Conservation (phyloP, 345 rosid genomes). For the Abelmoschus esculentus region DNA sequence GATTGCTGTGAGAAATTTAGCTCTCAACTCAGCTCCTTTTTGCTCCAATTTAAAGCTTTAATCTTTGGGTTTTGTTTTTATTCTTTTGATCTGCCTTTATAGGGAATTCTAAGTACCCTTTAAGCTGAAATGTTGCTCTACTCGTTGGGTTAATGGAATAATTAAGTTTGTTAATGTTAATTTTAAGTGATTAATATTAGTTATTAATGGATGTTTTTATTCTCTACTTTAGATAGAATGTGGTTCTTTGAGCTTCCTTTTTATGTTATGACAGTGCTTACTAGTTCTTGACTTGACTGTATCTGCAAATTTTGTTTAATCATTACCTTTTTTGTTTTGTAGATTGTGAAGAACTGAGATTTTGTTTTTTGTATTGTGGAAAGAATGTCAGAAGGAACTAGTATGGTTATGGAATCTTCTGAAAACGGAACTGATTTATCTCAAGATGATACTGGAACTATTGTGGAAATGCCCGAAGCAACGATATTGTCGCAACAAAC, state of each 20-base stretch:
- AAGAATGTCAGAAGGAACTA: conserved; percentile 34
- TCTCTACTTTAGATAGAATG: too few relatives aligned
- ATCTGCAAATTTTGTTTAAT: too few relatives aligned
- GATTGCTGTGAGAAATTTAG: background rate
- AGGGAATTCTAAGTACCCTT: background rate
- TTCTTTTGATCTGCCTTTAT: background rate
- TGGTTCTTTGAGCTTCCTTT: too few relatives aligned
- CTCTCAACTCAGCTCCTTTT: background rate
- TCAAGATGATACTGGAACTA: conserved; percentile 32
- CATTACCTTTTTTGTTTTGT: too few relatives aligned
- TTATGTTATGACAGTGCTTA: too few relatives aligned
- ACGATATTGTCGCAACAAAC: conserved; percentile 47
- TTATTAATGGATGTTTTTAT: conserved; percentile 2
- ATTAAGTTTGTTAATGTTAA: background rate
- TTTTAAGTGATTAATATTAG: conserved; percentile 1
- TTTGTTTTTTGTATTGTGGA: conserved; percentile 9
- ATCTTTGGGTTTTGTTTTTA: background rate
- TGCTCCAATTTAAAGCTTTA: background rate
- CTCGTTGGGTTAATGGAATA: background rate
- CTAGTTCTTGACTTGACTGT: too few relatives aligned
- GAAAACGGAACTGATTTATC: conserved; percentile 39
- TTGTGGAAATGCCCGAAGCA: conserved; percentile 40
- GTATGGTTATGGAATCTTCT: conserved; percentile 37
- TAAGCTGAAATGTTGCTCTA: background rate
- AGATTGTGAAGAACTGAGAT: background rate